These are phyloP conservation scores for Phaffia australis DNA, from an alignment of 768 basidiomycete genomes.

Conservation along the genomic window DNA sequence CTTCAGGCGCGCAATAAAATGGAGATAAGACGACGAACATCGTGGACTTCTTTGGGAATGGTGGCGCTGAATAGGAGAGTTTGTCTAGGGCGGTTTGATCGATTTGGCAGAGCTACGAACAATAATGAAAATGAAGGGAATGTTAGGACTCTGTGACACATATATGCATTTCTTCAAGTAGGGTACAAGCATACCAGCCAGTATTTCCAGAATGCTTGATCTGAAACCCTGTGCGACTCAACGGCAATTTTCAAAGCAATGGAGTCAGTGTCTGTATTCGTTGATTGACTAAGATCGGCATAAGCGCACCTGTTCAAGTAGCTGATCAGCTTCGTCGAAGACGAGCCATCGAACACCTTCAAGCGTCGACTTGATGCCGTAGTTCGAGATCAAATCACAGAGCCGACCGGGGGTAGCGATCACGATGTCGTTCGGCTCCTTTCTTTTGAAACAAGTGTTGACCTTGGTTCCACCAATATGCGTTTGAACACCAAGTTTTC, in stretches of 20 bases:
- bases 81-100: slow-evolving; percentile 35
- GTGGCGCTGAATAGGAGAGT: slow-evolving; percentile 44
- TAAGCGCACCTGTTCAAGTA: slow-evolving; percentile 25
- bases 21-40: slow-evolving; percentile 24
- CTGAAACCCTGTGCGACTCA: slow-evolving; percentile 11
- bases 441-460: slow-evolving; percentile 20
- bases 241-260: not conserved
- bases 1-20: not conserved
- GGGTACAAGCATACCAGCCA: no score
- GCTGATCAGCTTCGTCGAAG: slow-evolving; percentile 39
- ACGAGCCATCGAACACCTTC: slow-evolving; percentile 30
- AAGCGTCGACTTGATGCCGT: slow-evolving; percentile 40
- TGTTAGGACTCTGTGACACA: not conserved
- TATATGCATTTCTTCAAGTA: slow-evolving; percentile 12
- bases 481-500: slow-evolving; percentile 41
- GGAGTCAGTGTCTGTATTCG: not conserved
- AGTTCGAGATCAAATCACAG: slow-evolving; percentile 40
- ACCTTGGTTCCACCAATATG: slow-evolving; percentile 19
- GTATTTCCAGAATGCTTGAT: no score
- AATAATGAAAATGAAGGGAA: not conserved
- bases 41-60: slow-evolving; percentile 41
- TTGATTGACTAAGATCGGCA: not conserved
- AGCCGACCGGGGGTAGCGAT: slow-evolving; percentile 42
- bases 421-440: slow-evolving; percentile 32
- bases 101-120: slow-evolving; percentile 25